A percentile compares a stretch with the other conserved stretches of the same genome.
Conservation (phyloP, 179 eudicot species). For the Beta corolliflora region DNA sequence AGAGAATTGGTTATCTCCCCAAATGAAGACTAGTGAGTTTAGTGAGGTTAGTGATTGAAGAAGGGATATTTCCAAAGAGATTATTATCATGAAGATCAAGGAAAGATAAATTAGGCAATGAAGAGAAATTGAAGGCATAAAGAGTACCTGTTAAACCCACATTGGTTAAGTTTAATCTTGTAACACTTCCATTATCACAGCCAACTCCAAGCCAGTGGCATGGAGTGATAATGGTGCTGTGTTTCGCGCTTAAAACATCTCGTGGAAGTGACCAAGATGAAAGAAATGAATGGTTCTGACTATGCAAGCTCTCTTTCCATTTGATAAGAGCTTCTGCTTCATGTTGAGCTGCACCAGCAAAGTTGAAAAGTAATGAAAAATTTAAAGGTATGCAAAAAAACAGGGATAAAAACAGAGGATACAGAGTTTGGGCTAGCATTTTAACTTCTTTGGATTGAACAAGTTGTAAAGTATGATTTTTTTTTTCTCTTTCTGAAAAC, state of each 20-base stretch:
- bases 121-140: constrained; percentile 41
- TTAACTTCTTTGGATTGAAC: not conserved
- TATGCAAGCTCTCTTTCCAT: constrained; percentile 51
- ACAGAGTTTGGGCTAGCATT: constrained; percentile 19
- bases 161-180: constrained; percentile 41
- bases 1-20: constrained; percentile 34
- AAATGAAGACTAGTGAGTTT: constrained; percentile 36
- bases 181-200: constrained; percentile 40
- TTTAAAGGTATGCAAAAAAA: constrained; percentile 3
- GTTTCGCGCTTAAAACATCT: not conserved
- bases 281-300: constrained; percentile 33
- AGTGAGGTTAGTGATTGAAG: constrained; percentile 35
- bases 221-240: constrained; percentile 19
- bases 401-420: constrained; percentile 14
- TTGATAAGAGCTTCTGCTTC: constrained; percentile 51
- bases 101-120: constrained; percentile 38
- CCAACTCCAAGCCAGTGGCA: constrained; percentile 56
- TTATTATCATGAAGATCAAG: constrained; percentile 43
- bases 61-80: constrained; percentile 49
- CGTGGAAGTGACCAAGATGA: constrained; percentile 41
- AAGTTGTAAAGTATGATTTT: not conserved
- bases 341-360: constrained; percentile 23
- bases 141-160: constrained; percentile 51
- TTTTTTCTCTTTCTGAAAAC: not conserved
- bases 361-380: constrained; percentile 11